Evolutionary conservation across 78 protist species (phyloP).

Genomic region (Guillardia theta): DNA sequence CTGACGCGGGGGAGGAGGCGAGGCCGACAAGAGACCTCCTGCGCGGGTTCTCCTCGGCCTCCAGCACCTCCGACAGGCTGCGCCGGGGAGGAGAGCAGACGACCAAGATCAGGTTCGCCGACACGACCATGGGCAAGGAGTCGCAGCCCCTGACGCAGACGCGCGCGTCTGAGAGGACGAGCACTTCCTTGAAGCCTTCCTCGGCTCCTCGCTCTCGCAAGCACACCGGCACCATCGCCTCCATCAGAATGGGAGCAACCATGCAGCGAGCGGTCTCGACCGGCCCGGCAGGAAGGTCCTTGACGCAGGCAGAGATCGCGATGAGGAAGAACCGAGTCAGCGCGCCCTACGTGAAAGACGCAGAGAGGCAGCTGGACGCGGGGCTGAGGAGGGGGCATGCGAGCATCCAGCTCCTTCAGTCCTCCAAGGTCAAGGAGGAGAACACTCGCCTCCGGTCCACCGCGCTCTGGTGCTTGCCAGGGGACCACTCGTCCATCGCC

Average conservation of each 20-base stretch:
- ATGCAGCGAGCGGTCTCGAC: not conserved
- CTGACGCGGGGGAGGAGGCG: no score
- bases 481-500: not conserved
- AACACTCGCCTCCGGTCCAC: not conserved
- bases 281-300: not conserved
- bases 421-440: not conserved
- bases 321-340: not conserved
- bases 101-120: no score
- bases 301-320: not conserved
- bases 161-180: not conserved
- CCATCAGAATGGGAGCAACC: not conserved
- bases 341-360: not conserved
- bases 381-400: not conserved
- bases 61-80: no score
- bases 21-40: no score
- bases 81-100: no score
- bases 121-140: no score
- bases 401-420: not conserved
- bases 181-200: no score
- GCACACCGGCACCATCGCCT: not conserved
- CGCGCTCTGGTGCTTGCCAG: not conserved
- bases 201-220: no score
- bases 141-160: not conserved
- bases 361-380: not conserved
- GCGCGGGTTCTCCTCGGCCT: no score